Conservation (phyloP, 2,329 filamentous ascomycete genomes). For the Didymella lethalis region DNA sequence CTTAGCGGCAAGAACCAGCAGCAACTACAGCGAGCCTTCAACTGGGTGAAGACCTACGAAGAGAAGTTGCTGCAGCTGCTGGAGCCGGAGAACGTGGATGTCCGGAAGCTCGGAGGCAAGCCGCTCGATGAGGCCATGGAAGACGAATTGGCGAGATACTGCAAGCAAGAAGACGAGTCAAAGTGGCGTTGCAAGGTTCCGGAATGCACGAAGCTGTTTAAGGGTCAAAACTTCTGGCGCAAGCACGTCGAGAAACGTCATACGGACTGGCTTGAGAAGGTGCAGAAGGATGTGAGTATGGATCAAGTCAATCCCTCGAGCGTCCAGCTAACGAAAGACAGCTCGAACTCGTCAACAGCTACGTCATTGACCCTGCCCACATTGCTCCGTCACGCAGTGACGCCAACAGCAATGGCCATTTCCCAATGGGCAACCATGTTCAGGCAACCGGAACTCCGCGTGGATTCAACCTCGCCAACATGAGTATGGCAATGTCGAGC, state of each 20-base stretch:
- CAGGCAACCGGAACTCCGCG: conserved; percentile 81
- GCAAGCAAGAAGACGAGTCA: conserved; percentile 97
- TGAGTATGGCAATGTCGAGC: conserved; percentile 67
- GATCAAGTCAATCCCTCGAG: background rate
- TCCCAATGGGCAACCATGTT: conserved; percentile 80
- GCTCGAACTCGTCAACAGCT: conserved; percentile 91
- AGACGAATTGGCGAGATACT: conserved; percentile 84
- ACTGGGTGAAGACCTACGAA: conserved; percentile 99
- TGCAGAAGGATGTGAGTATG: conserved; percentile 80
- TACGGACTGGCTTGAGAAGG: conserved; percentile 79
- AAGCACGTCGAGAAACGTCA: conserved; percentile 99
- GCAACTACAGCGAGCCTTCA: conserved; percentile 92
- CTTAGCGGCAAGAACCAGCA: conserved; percentile 81
- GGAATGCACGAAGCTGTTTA: conserved; percentile 96
- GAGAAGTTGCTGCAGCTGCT: conserved; percentile 94
- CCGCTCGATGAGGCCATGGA: conserved; percentile 83
- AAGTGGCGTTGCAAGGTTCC: conserved; percentile 97
- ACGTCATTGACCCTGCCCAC: conserved; percentile 91
- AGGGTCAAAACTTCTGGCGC: conserved; percentile 95
- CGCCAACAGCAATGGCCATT: conserved; percentile 94
- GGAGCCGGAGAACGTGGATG: conserved; percentile 85
- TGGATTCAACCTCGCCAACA: conserved; percentile 85
- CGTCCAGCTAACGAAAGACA: conserved; percentile 50
- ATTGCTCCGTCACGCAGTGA: conserved; percentile 94
- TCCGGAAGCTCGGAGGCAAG: conserved; percentile 90